Base-by-base conservation (phyloP, 148 eudicot genomes). In the Camellia sinensis region DNA sequence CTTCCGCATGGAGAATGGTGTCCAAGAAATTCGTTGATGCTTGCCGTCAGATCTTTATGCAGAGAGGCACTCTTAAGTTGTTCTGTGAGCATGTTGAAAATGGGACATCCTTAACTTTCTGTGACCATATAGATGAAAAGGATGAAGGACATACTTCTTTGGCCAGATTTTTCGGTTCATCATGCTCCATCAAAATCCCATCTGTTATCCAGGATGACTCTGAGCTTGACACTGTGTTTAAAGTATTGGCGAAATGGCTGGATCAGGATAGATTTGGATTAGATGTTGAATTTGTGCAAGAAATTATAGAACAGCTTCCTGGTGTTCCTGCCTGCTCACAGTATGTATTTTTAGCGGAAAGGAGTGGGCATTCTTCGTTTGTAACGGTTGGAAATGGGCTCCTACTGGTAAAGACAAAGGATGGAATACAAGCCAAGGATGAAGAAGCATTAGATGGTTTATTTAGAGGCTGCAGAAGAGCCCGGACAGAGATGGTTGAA, bases 181-280 rank as follows among this genome's bases (percentile, higher is more conserved):
- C 85, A 45, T 80, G 85, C 67, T 80, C 91, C 17, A 54, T 81
- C 48, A 82, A 78, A 48, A 82, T 89, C 59, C 91, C 93, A 29
- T 71, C 78, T 80, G 73, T 82, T 69, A 85, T 83, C 43, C 71
- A 72, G 72, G 82, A 54, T 61, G 77, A 76, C 45, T 73, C 82
- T 11, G 85, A 83, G 71, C 83, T 87, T 84, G 84, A 81, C n/a
- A 54, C 73, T 80, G 74, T 82, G 40, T 67, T 76, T 11, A 88
- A 85, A 76, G 78, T 71, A 68, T 77, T 92, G 74, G 59, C 73
- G 66, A 82, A 76, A 81, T 92, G 93, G 96, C 82, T 92, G 82
- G 86, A 83, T 71, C 56, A 82, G 76, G 96, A 92, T 82, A 88
- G 96, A 74, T 90, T 87, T 76, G 95, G 96, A 44, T 86, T 92